Conservation (phyloP, 768 basidiomycete genomes). For the Xerocomus spinulosus region DNA sequence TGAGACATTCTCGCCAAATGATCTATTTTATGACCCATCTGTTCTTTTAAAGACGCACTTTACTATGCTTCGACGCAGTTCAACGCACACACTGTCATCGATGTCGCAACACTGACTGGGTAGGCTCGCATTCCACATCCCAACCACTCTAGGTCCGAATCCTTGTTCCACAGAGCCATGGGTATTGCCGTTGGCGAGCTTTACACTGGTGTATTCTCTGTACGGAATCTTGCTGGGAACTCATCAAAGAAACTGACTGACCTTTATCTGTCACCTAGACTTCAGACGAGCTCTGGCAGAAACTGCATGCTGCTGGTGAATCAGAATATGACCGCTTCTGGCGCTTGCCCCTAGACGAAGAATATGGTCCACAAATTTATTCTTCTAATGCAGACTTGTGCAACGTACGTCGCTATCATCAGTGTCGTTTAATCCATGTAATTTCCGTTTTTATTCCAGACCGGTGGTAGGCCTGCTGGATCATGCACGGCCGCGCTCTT, state of each 20-base stretch:
- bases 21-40: not conserved
- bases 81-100: conserved; percentile 78
- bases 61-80: conserved; percentile 75
- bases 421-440: not conserved
- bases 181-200: conserved; percentile 68
- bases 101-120: conserved; percentile 87
- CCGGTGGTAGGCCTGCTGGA: conserved; percentile 66
- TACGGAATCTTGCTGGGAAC: conserved; percentile 29
- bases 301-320: conserved; percentile 65
- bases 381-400: conserved; percentile 77
- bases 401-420: conserved; percentile 37
- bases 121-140: conserved; percentile 25
- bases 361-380: conserved; percentile 72
- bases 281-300: conserved; percentile 70
- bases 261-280: conserved; percentile 39
- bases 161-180: conserved; percentile 51
- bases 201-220: conserved; percentile 76
- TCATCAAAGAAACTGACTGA: not conserved
- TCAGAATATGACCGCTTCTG: conserved; percentile 80
- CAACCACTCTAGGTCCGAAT: too few relatives aligned
- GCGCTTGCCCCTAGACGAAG: conserved; percentile 86
- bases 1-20: conserved; percentile 27
- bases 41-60: conserved; percentile 56
- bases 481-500: conserved; percentile 82
- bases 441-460: conserved; percentile 37